Base-by-base conservation (phyloP, 768 basidiomycete species). In the Tephrocybe rancida region DNA sequence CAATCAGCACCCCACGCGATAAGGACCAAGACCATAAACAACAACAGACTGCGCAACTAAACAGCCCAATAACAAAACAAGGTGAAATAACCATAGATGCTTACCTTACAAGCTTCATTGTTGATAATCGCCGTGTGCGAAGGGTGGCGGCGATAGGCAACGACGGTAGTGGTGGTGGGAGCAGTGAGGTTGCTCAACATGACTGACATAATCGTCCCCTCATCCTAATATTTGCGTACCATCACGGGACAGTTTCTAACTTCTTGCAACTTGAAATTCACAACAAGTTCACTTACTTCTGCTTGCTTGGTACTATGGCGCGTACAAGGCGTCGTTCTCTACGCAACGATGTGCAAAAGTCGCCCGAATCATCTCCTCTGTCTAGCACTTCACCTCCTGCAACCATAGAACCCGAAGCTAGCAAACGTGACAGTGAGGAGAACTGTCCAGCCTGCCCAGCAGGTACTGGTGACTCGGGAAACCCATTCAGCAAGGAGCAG, bases 101-200 rank as follows among this genome's bases (percentile, higher is more conserved):
- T 70, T 63, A 89, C 89, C 89, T 82, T 73, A 92, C 88, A 73
- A 92, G 87, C 85, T 92, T 90, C 89, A 90, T 91, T 48, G 64
- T 74, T 50, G 29, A 14, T 44, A 16, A 44, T 37, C 35, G 35
- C 35, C 10, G 30, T 50, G 24, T 42, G 46, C 37, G 35, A 44
- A 21, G 13, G 11, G 48, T 39, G 16, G 50, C 11, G 19, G 32
- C 14, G 22, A 41, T 45, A 38, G 26, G 19, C n/a, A n/a, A n/a
- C n/a, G n/a, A n/a, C n/a, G n/a, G n/a, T n/a, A n/a, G n/a, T n/a
- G n/a, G n/a, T n/a, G n/a, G n/a, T n/a, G n/a, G n/a, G n/a, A n/a
- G n/a, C n/a, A n/a, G n/a, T n/a, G n/a, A n/a, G n/a, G n/a, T n/a
- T n/a, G n/a, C n/a, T n/a, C n/a, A n/a, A n/a, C n/a, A n/a, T n/a